Evolutionary conservation across 805 yeast species (phyloP), one percentile per base, ranked within the genome.

Genomic region (Candida odintsovae): DNA sequence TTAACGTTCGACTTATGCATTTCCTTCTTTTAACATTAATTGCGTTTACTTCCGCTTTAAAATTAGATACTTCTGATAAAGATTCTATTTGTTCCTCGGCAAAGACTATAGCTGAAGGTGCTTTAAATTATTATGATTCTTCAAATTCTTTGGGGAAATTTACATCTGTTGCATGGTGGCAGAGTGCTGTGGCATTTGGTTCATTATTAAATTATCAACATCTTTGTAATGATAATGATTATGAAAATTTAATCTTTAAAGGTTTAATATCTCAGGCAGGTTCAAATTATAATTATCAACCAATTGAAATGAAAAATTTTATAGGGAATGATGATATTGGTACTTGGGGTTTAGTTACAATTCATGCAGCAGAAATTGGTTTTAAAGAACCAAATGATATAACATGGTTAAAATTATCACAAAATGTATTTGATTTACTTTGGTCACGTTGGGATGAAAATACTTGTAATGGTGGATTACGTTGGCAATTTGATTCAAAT

Each of bases 101-200:
- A 1, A 68, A 77, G 0, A 61, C 79, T 29, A 66, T 84, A n/a
- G 77, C 80, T 13, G 62, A 70, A 15, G 90, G 90, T 54, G 69
- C 81, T 51, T 65, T 83, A 61, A 81, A 80, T 63, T 86, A 86
- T 63, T 83, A 86, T 58, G 77, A 76, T 50, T 89, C 90, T 18
- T 48, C 51, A 1, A 19, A 23, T 3, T 38, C 46, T 25, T 12
- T 16, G 12, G 95, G 92, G 21, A 75, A 76, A 78, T 85, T 85
- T 58, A 69, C 76, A 12, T 61, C 73, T 51, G 90, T 90, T 62
- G 83, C 82, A 66, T 90, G 94, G 90, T 87, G 95, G 95, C 82
- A 85, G 64, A 89, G 90, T 36, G 96, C 95, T 57, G 92, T 87
- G 54, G 90, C 90, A 0, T 83, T 71, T 65, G 77, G 77, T 13